Evolutionary conservation across 371 early-diverging fungal genomes (phyloP).

Genomic region (Batrachochytrium dendrobatidis): DNA sequence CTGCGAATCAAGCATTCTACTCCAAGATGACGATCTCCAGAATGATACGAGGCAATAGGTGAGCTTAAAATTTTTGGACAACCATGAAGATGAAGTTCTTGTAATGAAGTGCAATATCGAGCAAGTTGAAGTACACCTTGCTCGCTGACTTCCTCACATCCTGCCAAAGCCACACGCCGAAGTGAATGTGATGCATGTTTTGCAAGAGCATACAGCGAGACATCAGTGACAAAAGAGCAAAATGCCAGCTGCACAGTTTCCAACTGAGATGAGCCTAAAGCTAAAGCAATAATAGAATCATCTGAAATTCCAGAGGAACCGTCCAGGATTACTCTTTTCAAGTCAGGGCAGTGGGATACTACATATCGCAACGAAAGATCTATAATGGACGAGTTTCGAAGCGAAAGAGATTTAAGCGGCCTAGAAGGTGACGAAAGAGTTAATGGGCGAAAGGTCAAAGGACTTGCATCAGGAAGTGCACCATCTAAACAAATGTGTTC

Average conservation of each 20-base stretch:
- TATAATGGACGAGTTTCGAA: constrained; percentile 13
- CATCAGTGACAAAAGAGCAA: constrained; percentile 13
- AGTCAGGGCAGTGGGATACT: constrained; percentile 14
- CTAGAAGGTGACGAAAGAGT: constrained; percentile 1
- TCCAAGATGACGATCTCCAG: neutral
- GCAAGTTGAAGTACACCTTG: constrained; percentile 10
- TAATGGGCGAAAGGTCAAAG: constrained; percentile 10
- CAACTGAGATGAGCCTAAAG: constrained; percentile 5
- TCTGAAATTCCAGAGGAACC: constrained; percentile 18
- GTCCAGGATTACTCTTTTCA: constrained; percentile 10
- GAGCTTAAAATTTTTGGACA: constrained; percentile 9
- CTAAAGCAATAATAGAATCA: constrained; percentile 14
- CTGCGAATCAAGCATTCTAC: constrained; percentile 1
- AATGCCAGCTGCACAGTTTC: constrained; percentile 12
- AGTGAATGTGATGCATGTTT: constrained; percentile 1
- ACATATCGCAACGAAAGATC: constrained; percentile 12
- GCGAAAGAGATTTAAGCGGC: constrained; percentile 13
- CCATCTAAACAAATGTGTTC: constrained; percentile 8
- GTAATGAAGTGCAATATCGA: constrained; percentile 1
- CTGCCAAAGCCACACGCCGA: constrained; percentile 4
- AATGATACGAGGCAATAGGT: neutral
- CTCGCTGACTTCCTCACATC: constrained; percentile 9
- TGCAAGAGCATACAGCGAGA: constrained; percentile 11
- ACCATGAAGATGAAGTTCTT: constrained; percentile 19
- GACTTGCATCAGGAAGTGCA: neutral